Evolutionary conservation across 495 filamentous ascomycete genomes (phyloP).

Genomic region (Aspergillus ostianus): DNA sequence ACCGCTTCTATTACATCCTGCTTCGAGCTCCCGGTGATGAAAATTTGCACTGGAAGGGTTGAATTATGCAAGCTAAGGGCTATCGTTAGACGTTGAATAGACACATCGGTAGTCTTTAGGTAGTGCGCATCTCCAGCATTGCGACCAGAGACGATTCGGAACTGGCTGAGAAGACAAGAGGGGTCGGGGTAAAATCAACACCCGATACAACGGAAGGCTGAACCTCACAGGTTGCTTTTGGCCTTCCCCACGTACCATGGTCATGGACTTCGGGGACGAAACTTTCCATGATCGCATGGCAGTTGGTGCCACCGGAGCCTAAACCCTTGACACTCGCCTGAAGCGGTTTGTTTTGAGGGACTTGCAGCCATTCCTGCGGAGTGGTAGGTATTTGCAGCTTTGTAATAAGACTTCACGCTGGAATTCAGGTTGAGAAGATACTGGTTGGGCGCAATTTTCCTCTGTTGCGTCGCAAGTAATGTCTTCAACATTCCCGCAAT

Average conservation of each 20-base stretch:
- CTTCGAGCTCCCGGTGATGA: constrained; percentile 5
- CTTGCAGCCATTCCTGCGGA: background rate
- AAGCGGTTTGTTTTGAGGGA: background rate
- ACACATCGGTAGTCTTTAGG: background rate
- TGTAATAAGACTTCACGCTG: background rate
- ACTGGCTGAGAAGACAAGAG: constrained; percentile 1
- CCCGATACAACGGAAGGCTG: background rate
- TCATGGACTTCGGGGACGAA: constrained; percentile 3
- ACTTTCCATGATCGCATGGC: constrained; percentile 5
- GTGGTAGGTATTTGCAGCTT: background rate
- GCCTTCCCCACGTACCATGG: background rate
- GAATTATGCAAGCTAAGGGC: constrained; percentile 1
- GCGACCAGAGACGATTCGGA: background rate
- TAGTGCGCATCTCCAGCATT: background rate
- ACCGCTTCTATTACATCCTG: background rate
- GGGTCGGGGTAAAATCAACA: background rate
- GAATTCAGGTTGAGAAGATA: constrained; percentile 48
- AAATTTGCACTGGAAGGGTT: constrained; percentile 2
- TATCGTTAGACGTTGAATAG: background rate
- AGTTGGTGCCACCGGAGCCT: constrained; percentile 5
- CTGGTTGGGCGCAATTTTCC: constrained; percentile 51
- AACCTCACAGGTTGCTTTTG: background rate
- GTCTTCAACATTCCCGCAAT: constrained; percentile 26
- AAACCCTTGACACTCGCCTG: constrained; percentile 6
- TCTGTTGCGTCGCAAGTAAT: constrained; percentile 44